These are phyloP conservation scores for Hemisphaericaspora nanyangensis DNA, from an alignment of 805 yeast species.

Conservation along the genomic window DNA sequence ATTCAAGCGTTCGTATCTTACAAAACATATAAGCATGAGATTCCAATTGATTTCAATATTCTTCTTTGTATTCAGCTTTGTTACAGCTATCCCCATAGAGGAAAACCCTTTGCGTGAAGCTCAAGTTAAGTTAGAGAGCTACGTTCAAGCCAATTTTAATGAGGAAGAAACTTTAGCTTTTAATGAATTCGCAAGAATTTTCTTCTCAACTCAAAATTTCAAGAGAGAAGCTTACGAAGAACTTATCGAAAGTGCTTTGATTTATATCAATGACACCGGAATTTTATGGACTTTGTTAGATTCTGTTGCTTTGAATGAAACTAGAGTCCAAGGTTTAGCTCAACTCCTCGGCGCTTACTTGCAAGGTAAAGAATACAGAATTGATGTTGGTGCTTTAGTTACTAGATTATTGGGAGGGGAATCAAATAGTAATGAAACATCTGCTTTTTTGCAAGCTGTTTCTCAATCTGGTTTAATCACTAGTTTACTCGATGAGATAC, in stretches of 20 bases:
- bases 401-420: background rate
- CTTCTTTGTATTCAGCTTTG: background rate
- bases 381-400: constrained; percentile 3
- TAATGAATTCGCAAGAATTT: too few relatives aligned
- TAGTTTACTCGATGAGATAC: constrained; percentile 32
- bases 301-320: constrained; percentile 28
- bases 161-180: constrained; percentile 8
- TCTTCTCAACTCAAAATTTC: too few relatives aligned
- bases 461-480: constrained; percentile 32
- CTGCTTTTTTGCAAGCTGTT: constrained; percentile 21
- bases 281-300: constrained; percentile 33
- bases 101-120: too few relatives aligned
- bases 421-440: constrained; percentile 6
- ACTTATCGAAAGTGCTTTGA: constrained; percentile 20
- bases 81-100: background rate
- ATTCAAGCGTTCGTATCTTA: too few relatives aligned
- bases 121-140: too few relatives aligned
- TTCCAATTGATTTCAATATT: background rate
- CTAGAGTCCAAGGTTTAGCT: constrained; percentile 23
- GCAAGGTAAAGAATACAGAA: constrained; percentile 6
- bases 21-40: background rate
- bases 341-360: constrained; percentile 26
- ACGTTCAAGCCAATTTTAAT: constrained; percentile 8
- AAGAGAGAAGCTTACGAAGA: constrained; percentile 14
- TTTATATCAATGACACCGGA: constrained; percentile 28